These are phyloP conservation scores for Tremellales sp. DNA, from an alignment of 1,284 basidiomycete species.

Conservation along the genomic window DNA sequence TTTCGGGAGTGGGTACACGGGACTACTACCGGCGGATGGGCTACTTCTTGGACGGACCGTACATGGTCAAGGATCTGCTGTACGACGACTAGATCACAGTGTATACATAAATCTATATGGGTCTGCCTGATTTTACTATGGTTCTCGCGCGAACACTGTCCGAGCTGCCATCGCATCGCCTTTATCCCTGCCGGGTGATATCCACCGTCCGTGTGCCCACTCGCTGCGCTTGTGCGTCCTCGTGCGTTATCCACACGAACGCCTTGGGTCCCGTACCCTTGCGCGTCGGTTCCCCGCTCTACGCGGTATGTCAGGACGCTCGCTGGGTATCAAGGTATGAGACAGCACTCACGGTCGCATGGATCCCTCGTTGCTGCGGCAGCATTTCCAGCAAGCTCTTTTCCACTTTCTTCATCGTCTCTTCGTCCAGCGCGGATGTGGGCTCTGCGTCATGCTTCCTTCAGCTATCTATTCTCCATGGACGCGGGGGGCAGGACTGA, in stretches of 20 bases:
- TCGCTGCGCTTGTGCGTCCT: constrained; percentile 68
- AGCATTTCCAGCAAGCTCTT: constrained; percentile 58
- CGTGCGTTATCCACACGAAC: constrained; percentile 81
- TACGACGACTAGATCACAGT: no score
- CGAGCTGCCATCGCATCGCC: no score
- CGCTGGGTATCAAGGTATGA: not conserved
- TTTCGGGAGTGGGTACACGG: constrained; percentile 90
- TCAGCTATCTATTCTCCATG: not conserved
- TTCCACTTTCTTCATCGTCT: constrained; percentile 63
- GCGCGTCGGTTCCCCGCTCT: constrained; percentile 8
- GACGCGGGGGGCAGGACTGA: constrained; percentile 44
- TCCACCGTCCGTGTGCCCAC: constrained; percentile 59
- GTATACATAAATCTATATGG: no score
- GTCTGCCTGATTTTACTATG: no score
- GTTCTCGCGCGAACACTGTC: no score
- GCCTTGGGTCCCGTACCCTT: constrained; percentile 55
- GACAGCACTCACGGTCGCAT: constrained; percentile 11
- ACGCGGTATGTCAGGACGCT: constrained; percentile 2
- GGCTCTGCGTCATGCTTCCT: constrained; percentile 58
- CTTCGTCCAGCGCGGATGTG: constrained; percentile 76
- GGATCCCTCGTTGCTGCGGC: constrained; percentile 14
- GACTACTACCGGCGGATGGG: constrained; percentile 92
- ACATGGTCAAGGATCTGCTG: constrained; percentile 76
- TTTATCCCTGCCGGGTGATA: constrained; percentile 13
- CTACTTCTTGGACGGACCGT: constrained; percentile 92